Conservation (phyloP, 1,284 basidiomycete genomes). For the Wallemia mellicola region DNA sequence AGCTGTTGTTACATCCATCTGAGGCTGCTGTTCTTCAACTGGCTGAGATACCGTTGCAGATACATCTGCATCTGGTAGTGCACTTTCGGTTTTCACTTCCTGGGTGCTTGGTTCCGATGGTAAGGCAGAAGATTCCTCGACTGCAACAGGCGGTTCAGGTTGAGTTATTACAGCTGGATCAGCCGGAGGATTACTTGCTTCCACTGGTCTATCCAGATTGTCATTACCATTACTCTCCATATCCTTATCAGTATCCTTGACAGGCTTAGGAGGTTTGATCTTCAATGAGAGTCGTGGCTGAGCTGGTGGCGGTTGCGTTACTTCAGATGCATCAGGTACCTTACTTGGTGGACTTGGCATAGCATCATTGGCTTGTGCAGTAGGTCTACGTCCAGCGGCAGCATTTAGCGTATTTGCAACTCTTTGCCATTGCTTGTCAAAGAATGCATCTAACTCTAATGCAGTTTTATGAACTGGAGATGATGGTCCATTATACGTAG, state of each 20-base stretch:
- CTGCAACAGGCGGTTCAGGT: not conserved
- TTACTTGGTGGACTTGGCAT: not conserved
- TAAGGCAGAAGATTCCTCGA: not conserved
- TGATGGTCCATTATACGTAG: constrained; percentile 46
- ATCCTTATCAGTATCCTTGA: no score
- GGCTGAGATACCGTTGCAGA: no score
- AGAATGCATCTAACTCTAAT: constrained; percentile 42
- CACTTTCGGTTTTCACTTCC: no score
- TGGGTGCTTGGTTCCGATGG: no score
- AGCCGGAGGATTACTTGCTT: not conserved
- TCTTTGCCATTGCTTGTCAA: constrained; percentile 41
- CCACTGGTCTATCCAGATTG: not conserved
- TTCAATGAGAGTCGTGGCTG: constrained; percentile 9
- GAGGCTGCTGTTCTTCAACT: no score
- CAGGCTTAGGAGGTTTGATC: constrained; percentile 11
- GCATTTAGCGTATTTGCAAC: constrained; percentile 10
- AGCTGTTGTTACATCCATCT: no score
- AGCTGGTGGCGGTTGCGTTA: not conserved
- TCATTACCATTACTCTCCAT: not conserved
- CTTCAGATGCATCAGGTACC: no score
- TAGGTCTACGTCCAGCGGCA: constrained; percentile 9
- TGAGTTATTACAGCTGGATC: not conserved
- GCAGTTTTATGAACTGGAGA: constrained; percentile 50
- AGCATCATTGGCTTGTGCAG: constrained; percentile 27
- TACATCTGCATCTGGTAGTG: no score